Evolutionary conservation across 2,329 filamentous ascomycete species (phyloP), one percentile per base, ranked within the genome.

Genomic region (Juglanconis oblonga): DNA sequence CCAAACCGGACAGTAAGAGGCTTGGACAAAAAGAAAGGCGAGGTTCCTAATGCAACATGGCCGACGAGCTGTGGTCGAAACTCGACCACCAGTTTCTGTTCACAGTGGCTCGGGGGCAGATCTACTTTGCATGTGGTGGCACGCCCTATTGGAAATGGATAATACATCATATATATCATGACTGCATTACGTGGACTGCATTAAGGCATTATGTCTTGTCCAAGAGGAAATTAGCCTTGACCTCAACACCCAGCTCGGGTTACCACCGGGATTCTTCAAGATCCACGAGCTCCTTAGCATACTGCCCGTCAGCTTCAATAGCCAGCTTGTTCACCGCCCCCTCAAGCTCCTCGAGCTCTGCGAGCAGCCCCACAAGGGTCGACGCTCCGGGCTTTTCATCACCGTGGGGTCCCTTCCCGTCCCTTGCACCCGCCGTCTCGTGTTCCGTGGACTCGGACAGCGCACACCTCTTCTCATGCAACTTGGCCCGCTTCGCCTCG

Each of bases 251-350:
- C 45, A 31, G 24, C 31, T 48, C 45, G 17, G 24, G 5, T 7
- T 17, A 45, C 17, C 13, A 11, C 14, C 17, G 10, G 3, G 11
- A 56, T 58, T 72, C 69, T 59, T 71, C 67, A 51, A 68, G 29
- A 10, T 36, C 67, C 11, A 66, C 76, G 63, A 82, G 55, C 62
- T 78, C 75, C 62, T 73, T 71, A 35, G 78, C 80, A 62, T 78
- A 78, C 62, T 77, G 74, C 66, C 76, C 80, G 55, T 83, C 79
- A 2, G 76, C 79, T 67, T 80, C 75, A 5, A 79, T 62, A 61
- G 73, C 69, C 57, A 81, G 59, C 58, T 64, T 58, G 55, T 77
- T 73, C 32, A 81, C 65, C 51, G 72, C 70, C 11, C 64, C 62
- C 47, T 73, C 73, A 57, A 83, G 65, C 36, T 67, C 69, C 58